Conservation (phyloP, 495 filamentous ascomycete species). For the Tetracladium marchalianum region DNA sequence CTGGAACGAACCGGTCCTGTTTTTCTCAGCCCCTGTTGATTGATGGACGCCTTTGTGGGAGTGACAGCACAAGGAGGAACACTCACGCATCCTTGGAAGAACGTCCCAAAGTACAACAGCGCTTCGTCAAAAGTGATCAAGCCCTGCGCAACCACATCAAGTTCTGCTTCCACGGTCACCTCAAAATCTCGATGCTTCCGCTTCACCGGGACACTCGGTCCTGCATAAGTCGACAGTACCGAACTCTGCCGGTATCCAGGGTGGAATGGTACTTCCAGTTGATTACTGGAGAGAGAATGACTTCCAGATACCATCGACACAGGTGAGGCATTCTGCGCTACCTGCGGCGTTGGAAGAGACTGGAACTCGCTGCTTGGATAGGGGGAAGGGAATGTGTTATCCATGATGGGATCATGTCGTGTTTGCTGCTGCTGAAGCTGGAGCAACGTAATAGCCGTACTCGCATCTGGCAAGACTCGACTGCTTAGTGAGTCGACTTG, state of each 20-base stretch:
- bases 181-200: slow-evolving; percentile 12
- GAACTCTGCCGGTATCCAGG: neutral
- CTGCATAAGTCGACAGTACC: neutral
- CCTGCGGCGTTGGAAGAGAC: neutral
- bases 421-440: neutral
- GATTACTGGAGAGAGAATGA: neutral
- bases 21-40: slow-evolving; percentile 1
- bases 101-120: slow-evolving; percentile 19
- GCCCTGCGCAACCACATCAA: slow-evolving; percentile 8
- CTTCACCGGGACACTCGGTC: neutral
- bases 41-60: neutral
- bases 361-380: neutral
- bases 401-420: neutral
- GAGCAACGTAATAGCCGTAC: neutral
- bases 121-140: slow-evolving; percentile 10
- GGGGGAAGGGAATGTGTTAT: neutral
- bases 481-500: slow-evolving; percentile 2
- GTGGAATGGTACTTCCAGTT: neutral
- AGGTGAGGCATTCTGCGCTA: neutral
- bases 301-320: neutral
- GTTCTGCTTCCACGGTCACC: neutral
- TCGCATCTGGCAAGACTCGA: neutral
- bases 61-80: slow-evolving; percentile 14
- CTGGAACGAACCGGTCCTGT: slow-evolving; percentile 34
- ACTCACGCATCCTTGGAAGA: slow-evolving; percentile 33